A percentile compares a stretch with the other conserved stretches of the same genome.
Evolutionary conservation across 805 yeast species (phyloP).

Genomic region (Metschnikowia kofuensis): DNA sequence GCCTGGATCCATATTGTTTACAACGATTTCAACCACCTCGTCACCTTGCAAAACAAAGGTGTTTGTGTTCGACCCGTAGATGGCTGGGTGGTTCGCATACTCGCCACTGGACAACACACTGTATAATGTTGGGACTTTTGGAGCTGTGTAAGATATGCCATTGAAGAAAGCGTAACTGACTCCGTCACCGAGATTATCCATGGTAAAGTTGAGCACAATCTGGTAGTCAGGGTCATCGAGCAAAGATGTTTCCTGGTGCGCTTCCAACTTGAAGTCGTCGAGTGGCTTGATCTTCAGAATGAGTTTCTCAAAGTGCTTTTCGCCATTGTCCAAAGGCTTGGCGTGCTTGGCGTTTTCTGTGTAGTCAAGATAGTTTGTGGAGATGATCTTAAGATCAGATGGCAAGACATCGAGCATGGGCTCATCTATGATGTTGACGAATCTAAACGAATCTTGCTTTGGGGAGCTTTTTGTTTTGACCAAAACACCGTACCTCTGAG

Average conservation of each 20-base stretch:
- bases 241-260: constrained; percentile 51
- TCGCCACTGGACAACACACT: constrained; percentile 63
- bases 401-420: constrained; percentile 73
- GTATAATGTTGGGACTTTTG: constrained; percentile 68
- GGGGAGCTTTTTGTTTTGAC: constrained; percentile 57
- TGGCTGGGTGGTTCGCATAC: constrained; percentile 49
- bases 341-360: constrained; percentile 30
- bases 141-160: constrained; percentile 58
- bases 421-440: constrained; percentile 60
- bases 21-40: constrained; percentile 69
- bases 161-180: constrained; percentile 76
- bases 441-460: constrained; percentile 35
- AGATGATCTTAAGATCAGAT: constrained; percentile 48
- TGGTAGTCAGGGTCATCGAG: constrained; percentile 60
- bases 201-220: constrained; percentile 55
- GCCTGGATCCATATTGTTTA: constrained; percentile 78
- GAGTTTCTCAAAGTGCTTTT: constrained; percentile 37
- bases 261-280: constrained; percentile 79
- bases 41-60: constrained; percentile 56
- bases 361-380: constrained; percentile 57
- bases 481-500: constrained; percentile 76
- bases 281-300: constrained; percentile 25
- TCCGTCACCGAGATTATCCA: constrained; percentile 73
- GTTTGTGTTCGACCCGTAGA: constrained; percentile 74
- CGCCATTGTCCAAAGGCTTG: constrained; percentile 21